phyloP scores from a whole-genome alignment of 2,329 filamentous ascomycete genomes.

The Colletotrichum horii region DNA sequence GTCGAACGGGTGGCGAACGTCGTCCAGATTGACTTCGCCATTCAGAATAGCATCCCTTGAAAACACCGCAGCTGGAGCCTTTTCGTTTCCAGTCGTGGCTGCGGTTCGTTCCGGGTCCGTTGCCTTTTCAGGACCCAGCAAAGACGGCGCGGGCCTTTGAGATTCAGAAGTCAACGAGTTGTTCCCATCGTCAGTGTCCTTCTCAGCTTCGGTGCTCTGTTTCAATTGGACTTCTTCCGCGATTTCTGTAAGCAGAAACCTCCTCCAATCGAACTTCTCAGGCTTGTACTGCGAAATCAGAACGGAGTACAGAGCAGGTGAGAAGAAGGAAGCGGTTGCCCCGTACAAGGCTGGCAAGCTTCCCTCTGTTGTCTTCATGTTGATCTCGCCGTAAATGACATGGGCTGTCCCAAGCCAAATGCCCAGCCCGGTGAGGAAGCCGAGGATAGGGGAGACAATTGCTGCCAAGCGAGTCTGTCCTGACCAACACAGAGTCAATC shows the following conservation, averaged over 20 bases:
- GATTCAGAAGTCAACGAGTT: neutral
- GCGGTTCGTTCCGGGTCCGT: neutral
- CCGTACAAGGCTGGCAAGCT: neutral
- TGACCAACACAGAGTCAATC: neutral
- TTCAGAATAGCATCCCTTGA: neutral
- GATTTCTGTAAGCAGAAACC: neutral
- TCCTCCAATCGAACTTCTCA: neutral
- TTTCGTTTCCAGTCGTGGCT: neutral
- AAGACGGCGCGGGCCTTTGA: neutral
- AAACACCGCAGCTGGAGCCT: neutral
- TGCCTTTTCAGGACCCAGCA: neutral
- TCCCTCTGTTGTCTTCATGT: neutral
- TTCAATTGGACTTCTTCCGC: neutral
- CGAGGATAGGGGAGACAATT: neutral
- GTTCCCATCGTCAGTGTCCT: neutral
- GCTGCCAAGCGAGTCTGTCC: neutral
- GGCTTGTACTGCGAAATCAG: neutral
- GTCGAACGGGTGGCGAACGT: neutral
- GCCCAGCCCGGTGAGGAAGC: neutral
- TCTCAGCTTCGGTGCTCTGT: neutral
- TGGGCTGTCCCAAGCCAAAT: neutral
- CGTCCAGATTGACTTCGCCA: neutral
- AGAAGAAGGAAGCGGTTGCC: neutral
- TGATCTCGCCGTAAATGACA: neutral
- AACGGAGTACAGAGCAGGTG: neutral